Conservation (phyloP, 495 filamentous ascomycete species). For the Xylaria scruposa region DNA sequence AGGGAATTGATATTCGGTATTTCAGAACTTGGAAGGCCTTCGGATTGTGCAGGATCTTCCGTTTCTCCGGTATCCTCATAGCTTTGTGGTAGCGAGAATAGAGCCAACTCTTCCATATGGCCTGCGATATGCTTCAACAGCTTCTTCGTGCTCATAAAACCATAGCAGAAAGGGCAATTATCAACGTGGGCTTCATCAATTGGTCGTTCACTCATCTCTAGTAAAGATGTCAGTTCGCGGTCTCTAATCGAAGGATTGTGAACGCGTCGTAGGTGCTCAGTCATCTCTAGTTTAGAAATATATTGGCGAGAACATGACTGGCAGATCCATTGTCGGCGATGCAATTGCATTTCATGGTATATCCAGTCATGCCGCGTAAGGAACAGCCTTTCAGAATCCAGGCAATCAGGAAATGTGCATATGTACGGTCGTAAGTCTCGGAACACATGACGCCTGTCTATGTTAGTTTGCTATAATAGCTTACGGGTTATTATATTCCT, state of each 20-base stretch:
- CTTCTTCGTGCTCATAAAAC: not conserved
- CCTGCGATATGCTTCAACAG: not conserved
- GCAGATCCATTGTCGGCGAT: conserved; percentile 35
- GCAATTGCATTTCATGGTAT: conserved; percentile 36
- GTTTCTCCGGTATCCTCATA: not conserved
- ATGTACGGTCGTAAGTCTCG: not conserved
- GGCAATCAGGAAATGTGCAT: conserved; percentile 10
- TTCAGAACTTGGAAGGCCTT: not conserved
- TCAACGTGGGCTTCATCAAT: not conserved
- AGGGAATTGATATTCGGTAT: not conserved
- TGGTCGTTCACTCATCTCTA: not conserved
- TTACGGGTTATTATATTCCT: not conserved
- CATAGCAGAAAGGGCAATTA: not conserved
- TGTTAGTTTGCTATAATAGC: not conserved
- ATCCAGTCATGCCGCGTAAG: conserved; percentile 34
- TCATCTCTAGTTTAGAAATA: not conserved
- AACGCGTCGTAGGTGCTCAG: not conserved
- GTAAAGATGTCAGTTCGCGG: not conserved
- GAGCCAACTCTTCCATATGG: not conserved
- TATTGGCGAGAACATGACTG: not conserved
- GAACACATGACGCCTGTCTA: not conserved
- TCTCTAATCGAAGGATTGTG: not conserved
- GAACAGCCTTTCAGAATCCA: conserved; percentile 29
- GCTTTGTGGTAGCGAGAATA: not conserved
- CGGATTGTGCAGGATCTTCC: not conserved